phyloP scores from a whole-genome alignment of 2,329 filamentous ascomycete genomes.

The Shiraia bambusicola region DNA sequence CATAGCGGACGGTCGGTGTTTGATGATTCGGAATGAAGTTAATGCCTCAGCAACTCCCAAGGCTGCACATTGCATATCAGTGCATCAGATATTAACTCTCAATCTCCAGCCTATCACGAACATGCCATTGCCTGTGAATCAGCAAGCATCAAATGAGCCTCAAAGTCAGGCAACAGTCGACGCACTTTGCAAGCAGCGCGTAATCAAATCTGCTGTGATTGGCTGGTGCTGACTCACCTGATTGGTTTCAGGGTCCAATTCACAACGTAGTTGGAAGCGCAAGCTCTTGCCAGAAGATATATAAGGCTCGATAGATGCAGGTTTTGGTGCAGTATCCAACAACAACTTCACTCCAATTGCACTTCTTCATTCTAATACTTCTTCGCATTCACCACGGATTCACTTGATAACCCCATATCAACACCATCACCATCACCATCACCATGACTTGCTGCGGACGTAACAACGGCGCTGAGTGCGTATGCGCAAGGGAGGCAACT shows the following conservation, averaged over 20 bases:
- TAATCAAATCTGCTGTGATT: constrained; percentile 38
- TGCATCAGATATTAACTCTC: constrained; percentile 12
- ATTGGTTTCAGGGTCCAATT: constrained; percentile 22
- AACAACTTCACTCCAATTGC: constrained; percentile 3
- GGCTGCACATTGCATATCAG: not conserved
- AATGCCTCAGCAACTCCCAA: not conserved
- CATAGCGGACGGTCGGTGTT: no score
- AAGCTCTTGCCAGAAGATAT: constrained; percentile 8
- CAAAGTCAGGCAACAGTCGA: constrained; percentile 6
- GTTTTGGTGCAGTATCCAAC: constrained; percentile 2
- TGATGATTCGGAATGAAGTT: not conserved
- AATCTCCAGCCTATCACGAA: constrained; percentile 23
- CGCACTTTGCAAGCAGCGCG: constrained; percentile 8
- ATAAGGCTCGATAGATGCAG: constrained; percentile 18
- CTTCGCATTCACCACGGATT: constrained; percentile 5
- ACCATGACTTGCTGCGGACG: constrained; percentile 61
- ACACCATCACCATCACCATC: constrained; percentile 21
- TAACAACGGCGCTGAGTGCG: constrained; percentile 54
- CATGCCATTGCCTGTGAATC: constrained; percentile 21
- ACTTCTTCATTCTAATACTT: constrained; percentile 1
- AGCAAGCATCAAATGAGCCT: constrained; percentile 26
- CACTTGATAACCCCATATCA: constrained; percentile 9
- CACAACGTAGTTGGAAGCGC: constrained; percentile 13
- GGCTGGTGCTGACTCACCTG: constrained; percentile 23
- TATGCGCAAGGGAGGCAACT: constrained; percentile 60